phyloP scores from a whole-genome alignment of 208 protist genomes.

The Acanthamoeba rhysodes region DNA sequence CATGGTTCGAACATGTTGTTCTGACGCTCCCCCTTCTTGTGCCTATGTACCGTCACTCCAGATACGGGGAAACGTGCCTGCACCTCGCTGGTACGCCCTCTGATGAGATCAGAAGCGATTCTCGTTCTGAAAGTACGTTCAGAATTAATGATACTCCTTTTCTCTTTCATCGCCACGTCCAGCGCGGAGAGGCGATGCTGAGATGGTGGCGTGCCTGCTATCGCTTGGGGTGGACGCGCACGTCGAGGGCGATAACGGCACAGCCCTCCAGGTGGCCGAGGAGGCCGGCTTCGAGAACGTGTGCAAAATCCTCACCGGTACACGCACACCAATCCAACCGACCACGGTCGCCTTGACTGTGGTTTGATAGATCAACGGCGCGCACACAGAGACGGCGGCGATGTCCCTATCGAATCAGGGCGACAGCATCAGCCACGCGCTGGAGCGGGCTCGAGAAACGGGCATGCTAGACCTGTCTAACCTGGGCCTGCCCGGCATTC shows the following conservation, averaged over 20 bases:
- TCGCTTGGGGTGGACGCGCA: not conserved
- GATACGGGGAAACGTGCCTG: conserved; percentile 6
- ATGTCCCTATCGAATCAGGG: not conserved
- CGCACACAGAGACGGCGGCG: not conserved
- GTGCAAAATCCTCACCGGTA: not conserved
- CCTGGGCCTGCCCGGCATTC: not conserved
- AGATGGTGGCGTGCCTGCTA: not conserved
- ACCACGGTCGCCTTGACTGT: not conserved
- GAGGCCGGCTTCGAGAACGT: not conserved
- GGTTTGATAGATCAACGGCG: no score
- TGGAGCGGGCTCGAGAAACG: not conserved
- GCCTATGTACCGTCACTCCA: not conserved
- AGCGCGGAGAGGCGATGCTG: conserved; percentile 6
- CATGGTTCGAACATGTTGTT: no score
- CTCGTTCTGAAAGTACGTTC: not conserved
- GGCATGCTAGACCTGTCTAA: not conserved
- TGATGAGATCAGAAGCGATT: not conserved
- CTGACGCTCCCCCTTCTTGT: not conserved
- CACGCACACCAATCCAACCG: no score
- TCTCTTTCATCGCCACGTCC: not conserved
- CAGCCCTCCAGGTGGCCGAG: not conserved
- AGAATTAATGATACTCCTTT: no score
- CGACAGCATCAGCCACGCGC: not conserved
- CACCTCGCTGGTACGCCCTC: conserved; percentile 1
- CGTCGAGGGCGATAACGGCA: not conserved